phyloP scores from a whole-genome alignment of 2,329 filamentous ascomycete genomes.

The Fusarium staphyleae region DNA sequence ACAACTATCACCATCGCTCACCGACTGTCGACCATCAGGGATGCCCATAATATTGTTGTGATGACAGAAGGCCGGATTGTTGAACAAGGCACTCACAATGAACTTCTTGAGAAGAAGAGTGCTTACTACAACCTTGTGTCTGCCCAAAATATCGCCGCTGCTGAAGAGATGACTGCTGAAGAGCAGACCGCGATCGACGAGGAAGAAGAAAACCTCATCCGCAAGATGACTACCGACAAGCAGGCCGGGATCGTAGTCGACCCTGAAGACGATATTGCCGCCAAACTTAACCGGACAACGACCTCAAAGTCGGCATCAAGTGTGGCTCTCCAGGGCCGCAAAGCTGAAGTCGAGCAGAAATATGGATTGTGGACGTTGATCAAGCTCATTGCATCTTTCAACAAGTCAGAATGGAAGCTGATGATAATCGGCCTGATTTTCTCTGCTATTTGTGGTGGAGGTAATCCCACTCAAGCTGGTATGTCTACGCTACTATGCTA shows the following conservation, averaged over 20 bases:
- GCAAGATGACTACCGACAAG: slow-evolving; percentile 53
- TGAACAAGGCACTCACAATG: slow-evolving; percentile 89
- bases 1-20: slow-evolving; percentile 98
- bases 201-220: slow-evolving; percentile 59
- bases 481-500: slow-evolving; percentile 3
- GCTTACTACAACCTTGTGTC: slow-evolving; percentile 88
- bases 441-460: slow-evolving; percentile 79
- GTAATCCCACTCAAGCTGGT: slow-evolving; percentile 68
- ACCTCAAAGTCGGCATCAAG: slow-evolving; percentile 73
- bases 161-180: slow-evolving; percentile 60
- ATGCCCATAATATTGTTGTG: slow-evolving; percentile 95
- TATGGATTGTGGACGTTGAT: slow-evolving; percentile 80
- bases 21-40: slow-evolving; percentile 90
- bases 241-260: slow-evolving; percentile 57
- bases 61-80: slow-evolving; percentile 86
- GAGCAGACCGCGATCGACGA: slow-evolving; percentile 59
- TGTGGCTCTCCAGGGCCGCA: slow-evolving; percentile 66
- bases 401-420: slow-evolving; percentile 71
- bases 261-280: slow-evolving; percentile 67
- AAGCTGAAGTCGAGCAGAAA: slow-evolving; percentile 57
- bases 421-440: slow-evolving; percentile 79
- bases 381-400: slow-evolving; percentile 82
- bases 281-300: slow-evolving; percentile 62
- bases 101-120: slow-evolving; percentile 72
- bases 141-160: slow-evolving; percentile 80